Evolutionary conservation across 2,329 filamentous ascomycete genomes (phyloP), one percentile per base, ranked within the genome.

Genomic region (Claviceps spartinae): DNA sequence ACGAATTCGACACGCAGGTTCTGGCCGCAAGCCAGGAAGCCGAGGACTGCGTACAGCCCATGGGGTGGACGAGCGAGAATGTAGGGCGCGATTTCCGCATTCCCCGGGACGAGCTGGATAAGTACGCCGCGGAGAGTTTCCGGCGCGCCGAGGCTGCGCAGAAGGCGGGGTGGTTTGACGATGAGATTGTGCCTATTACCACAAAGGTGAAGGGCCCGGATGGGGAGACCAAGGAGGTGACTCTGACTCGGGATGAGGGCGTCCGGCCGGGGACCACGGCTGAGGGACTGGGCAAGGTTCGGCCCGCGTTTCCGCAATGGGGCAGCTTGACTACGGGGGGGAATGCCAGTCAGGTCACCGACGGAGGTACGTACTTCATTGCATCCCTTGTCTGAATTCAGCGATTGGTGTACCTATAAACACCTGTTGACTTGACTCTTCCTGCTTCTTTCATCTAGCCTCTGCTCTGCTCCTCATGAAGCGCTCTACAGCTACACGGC

Each of bases 41-140:
- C 0, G 69, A 69, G 47, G 91, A 97, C 72, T 93, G 89, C 76
- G 81, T 91, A 81, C 81, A 89, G 76, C 86, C 91, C 59, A 98
- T 98, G 93, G 93, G 93, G 22, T 94, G 95, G 80, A 98, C 93
- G 2, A 91, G 85, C 54, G 93, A 98, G 75, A 97, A 97, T 65
- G 89, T 98, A 30, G 88, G 85, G 61, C 81, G 81, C 48, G 93
- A 97, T 71, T 97, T 97, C 68, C 80, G 85, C 64, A 83, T 98
- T 65, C 72, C 80, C 2, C 81, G 93, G 55, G 82, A 90, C 65
- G 71, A 73, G 65, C 87, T 97, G 72, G 93, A 98, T 69, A 74
- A 77, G 58, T 97, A 83, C 67, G 88, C 93, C 0, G 86, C 86
- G 9, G 88, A 94, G 73, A 89, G 84, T 46, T 98, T 89, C 75